Base-by-base conservation (phyloP, 1,284 basidiomycete species). In the Apiotrichum gracile region DNA sequence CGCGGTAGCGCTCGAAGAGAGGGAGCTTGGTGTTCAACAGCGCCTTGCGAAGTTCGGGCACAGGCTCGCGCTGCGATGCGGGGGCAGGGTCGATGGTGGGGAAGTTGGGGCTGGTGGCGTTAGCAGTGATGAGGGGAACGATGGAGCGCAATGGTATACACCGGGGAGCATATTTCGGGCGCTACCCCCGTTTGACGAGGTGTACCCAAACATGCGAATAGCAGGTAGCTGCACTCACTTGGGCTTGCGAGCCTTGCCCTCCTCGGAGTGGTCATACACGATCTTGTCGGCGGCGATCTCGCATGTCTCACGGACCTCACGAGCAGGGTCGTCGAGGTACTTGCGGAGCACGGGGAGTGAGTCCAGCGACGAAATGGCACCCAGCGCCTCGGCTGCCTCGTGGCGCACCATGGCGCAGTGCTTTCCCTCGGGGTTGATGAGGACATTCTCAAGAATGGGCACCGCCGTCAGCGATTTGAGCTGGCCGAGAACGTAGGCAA, bases 381-480 rank as follows among this genome's bases (percentile, higher is more conserved):
- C 96, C 79, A 99, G 87, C 4, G 96, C 94, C 77, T 99, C 96
- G 19, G 96, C 96, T 24, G 96, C 93, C 87, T 99, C 94, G 78
- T 99, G 94, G 51, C 94, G 81, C 54, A 98, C 96, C 96, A 99
- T 99, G 1, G 91, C 86, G 55, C 74, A 74, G 55, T 76, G 74
- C 49, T 59, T 29, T 10, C 63, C 66, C 12, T 61, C 52, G 2
- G 59, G 54, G 76, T 98, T 91, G 55, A 81, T 78, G 29, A 99
- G 80, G 6, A 96, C 87, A 3, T 78, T 73, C 72, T 88, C 86
- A 4, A 99, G 82, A 16, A 83, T 81, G 3, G 90, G 85, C 16
- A 98, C 78, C 0, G 94, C 96, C 12, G 79, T 79, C 0, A 76
- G 68, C 44, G 82, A 82, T 62, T 85, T 85, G 69, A 96, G 88